A percentile compares a stretch with the other conserved stretches of the same genome.
Conservation (phyloP, 1,139 yeast species). For the Lodderomyces margitis region DNA sequence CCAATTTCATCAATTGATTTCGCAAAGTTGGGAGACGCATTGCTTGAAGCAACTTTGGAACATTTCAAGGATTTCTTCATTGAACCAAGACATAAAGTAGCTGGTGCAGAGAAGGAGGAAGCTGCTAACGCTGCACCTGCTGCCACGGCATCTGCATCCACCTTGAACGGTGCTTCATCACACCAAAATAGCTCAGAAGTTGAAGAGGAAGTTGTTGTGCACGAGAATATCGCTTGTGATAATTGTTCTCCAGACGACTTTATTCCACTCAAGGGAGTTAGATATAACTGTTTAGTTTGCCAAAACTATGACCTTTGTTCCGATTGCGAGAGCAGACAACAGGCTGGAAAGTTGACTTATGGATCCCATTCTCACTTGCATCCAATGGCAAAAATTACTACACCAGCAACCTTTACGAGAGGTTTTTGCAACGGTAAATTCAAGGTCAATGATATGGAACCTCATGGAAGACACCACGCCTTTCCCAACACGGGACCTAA, state of each 20-base stretch:
- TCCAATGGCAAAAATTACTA: constrained; percentile 30
- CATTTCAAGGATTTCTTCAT: constrained; percentile 22
- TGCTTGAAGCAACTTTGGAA: constrained; percentile 25
- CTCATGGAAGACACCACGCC: not conserved
- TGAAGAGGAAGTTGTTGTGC: constrained; percentile 14
- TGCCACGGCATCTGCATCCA: not conserved
- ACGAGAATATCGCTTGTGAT: constrained; percentile 38
- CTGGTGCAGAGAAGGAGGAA: constrained; percentile 4
- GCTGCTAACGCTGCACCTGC: constrained; percentile 1
- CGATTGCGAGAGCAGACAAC: constrained; percentile 38
- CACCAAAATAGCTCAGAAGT: not conserved
- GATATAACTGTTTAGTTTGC: constrained; percentile 58
- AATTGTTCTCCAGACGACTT: constrained; percentile 33
- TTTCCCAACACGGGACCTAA: constrained; percentile 3
- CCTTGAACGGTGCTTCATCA: not conserved
- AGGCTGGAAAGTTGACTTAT: constrained; percentile 14
- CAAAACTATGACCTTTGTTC: constrained; percentile 57
- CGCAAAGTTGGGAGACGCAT: constrained; percentile 23
- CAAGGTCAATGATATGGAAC: not conserved
- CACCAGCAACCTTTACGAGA: constrained; percentile 17
- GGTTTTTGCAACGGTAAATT: not conserved
- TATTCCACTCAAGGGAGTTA: constrained; percentile 41
- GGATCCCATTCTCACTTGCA: constrained; percentile 28
- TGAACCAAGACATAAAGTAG: not conserved
- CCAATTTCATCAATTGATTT: constrained; percentile 18